Evolutionary conservation across 352 stramenopile genomes (phyloP), one percentile per base, ranked within the genome.

Genomic region (Globisporangium abappressorium): DNA sequence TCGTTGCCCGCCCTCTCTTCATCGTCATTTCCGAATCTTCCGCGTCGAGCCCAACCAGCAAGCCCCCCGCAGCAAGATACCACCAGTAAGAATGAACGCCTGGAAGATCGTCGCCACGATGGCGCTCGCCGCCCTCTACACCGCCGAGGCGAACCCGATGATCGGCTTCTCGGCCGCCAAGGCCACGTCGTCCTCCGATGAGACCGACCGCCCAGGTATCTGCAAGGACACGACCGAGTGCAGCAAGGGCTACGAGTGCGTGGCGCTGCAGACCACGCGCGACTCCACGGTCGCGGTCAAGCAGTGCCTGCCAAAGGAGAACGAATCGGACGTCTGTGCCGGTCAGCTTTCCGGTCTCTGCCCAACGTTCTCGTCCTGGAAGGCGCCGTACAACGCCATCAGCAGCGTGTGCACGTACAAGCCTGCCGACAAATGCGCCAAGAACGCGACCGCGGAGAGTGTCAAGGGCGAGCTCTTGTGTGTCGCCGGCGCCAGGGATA

Each of bases 381-480:
- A 54, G 65, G 74, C 75, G 57, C 78, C 81, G 47, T 91, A 90
- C 76, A 89, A 89, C 71, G 71, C 81, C 60, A 89, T 93, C 74
- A 88, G 81, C 73, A 90, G 83, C 53, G 80, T 92, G 28, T 93
- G 85, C 70, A 90, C 83, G 26, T 91, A 90, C 78, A 89, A 83
- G 26, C 80, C 84, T 9, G 85, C 79, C 3, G 82, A 89, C 55
- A 82, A 93, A 66, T 93, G 85, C 38, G 67, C 77, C 38, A 70
- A 70, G 55, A 55, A 76, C 65, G 43, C 70, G 30, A 75, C 81
- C 9, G 74, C 63, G 56, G 69, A 80, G 43, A 88, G 69, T 64
- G 77, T 75, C 67, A 78, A 85, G 61, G 78, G 77, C 33, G 81
- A 85, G 22, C 72, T 90, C 54, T 78, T 86, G 62, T 88, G 84